These are phyloP conservation scores for Puccinia triticina DNA, from an alignment of 1,284 basidiomycete genomes.

Conservation along the genomic window DNA sequence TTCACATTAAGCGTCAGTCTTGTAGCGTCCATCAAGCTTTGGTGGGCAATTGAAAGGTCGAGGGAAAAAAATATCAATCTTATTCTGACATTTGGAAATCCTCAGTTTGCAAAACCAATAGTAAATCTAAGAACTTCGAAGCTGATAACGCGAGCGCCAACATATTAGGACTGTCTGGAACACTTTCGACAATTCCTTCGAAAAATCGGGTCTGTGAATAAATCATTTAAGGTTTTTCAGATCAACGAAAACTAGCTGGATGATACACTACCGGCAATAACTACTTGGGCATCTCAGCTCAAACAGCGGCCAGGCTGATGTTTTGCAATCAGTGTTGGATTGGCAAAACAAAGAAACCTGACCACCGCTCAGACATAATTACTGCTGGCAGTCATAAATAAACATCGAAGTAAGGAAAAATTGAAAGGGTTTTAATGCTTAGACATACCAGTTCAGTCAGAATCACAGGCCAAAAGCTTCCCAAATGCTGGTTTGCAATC, in stretches of 20 bases:
- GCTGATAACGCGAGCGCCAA: constrained; percentile 80
- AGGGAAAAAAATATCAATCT: not conserved
- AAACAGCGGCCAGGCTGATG: not conserved
- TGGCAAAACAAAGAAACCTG: not conserved
- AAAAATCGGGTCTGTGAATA: constrained; percentile 66
- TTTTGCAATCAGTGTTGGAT: constrained; percentile 1
- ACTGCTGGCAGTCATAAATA: constrained; percentile 52
- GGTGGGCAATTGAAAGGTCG: not conserved
- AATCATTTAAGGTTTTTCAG: not conserved
- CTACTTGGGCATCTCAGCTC: too few species aligned
- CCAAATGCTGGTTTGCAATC: constrained; percentile 85
- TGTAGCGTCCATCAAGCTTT: constrained; percentile 13
- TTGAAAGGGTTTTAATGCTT: not conserved
- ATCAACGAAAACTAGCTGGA: not conserved
- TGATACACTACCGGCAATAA: constrained; percentile 22
- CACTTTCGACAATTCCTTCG: constrained; percentile 62
- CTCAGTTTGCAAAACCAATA: constrained; percentile 88
- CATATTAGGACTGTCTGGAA: constrained; percentile 54
- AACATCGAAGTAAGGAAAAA: not conserved
- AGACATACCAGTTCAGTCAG: constrained; percentile 80
- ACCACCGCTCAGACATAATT: not conserved
- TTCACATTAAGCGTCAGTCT: constrained; percentile 11
- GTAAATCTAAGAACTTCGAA: constrained; percentile 88
- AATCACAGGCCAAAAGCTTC: constrained; percentile 95
- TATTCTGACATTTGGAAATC: constrained; percentile 89